Percentiles rank a stretch among this genome's conserved stretches.
These are phyloP conservation scores for Entonaema liquescens DNA, from an alignment of 495 filamentous ascomycete genomes.

Conservation along the genomic window DNA sequence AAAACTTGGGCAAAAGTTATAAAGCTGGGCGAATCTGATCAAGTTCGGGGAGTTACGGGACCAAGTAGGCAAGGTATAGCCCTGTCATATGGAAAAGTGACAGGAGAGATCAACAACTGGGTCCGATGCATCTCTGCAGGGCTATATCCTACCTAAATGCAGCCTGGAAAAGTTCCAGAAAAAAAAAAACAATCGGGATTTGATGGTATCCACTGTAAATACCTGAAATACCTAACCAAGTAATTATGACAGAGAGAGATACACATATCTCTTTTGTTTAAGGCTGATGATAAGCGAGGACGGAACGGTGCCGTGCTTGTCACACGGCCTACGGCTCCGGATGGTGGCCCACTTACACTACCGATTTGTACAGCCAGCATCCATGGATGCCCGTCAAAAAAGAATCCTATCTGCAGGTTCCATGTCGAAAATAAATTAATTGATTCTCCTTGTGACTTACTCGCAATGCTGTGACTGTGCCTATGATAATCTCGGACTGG, in stretches of 20 bases:
- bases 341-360: background rate
- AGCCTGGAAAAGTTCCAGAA: constrained; percentile 23
- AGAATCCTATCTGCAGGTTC: constrained; percentile 4
- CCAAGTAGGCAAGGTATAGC: background rate
- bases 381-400: background rate
- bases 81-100: background rate
- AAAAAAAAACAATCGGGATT: background rate
- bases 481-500: background rate
- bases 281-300: constrained; percentile 1
- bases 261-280: background rate
- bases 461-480: background rate
- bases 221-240: no score
- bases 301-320: background rate
- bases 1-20: background rate
- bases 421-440: constrained; percentile 19
- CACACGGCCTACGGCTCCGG: background rate
- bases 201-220: background rate
- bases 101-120: background rate
- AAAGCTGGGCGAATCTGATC: background rate
- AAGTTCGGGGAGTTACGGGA: no score
- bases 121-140: background rate
- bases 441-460: constrained; percentile 1
- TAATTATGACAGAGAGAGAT: no score
- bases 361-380: background rate
- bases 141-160: background rate